Evolutionary conservation across 2,329 filamentous ascomycete genomes (phyloP).

Genomic region (Phyllosticta paracitricarpa): DNA sequence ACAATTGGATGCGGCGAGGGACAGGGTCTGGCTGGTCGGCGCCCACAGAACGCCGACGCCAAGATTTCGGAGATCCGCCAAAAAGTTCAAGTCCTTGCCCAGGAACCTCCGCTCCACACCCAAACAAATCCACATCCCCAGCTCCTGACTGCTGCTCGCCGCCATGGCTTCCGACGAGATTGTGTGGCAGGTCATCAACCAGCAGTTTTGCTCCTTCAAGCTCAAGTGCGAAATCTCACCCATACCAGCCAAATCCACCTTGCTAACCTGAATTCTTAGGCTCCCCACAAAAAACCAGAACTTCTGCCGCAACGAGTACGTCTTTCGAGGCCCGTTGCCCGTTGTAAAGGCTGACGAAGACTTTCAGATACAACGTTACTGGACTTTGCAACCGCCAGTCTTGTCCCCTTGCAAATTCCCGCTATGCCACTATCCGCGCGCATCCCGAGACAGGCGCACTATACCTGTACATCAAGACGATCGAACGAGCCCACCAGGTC

Average conservation of each 20-base stretch:
- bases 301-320: slow-evolving; percentile 78
- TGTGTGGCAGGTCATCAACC: slow-evolving; percentile 93
- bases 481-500: slow-evolving; percentile 65
- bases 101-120: neutral
- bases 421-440: slow-evolving; percentile 84
- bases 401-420: slow-evolving; percentile 81
- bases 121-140: neutral
- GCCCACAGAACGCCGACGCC: neutral
- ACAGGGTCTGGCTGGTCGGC: neutral
- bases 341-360: neutral
- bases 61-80: neutral
- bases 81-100: neutral
- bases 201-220: slow-evolving; percentile 92
- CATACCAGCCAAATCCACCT: slow-evolving; percentile 15
- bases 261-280: neutral
- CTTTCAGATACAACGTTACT: slow-evolving; percentile 61
- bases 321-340: slow-evolving; percentile 3
- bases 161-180: slow-evolving; percentile 67
- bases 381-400: slow-evolving; percentile 79
- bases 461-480: slow-evolving; percentile 95
- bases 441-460: slow-evolving; percentile 71
- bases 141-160: neutral
- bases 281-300: slow-evolving; percentile 66
- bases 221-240: slow-evolving; percentile 48
- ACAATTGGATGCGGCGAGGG: neutral